Evolutionary conservation across 225 moss, liverwort and hornwort genomes (phyloP), one percentile per base, ranked within the genome.

Genomic region (Pseudoscleropodium purum): DNA sequence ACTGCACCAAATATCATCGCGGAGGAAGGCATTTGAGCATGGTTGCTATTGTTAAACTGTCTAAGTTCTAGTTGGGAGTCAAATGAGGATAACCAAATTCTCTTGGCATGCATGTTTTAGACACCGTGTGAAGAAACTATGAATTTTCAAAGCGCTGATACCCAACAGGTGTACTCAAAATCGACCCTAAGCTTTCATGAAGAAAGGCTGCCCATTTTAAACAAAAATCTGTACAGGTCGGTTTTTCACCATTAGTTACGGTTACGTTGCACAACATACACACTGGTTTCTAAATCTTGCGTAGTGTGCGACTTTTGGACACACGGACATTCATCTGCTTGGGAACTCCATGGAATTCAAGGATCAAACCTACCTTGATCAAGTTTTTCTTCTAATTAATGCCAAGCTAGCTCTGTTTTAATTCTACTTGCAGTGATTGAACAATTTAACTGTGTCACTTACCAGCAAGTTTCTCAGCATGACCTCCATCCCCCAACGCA

Each of bases 391-490:
- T 23, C n/a, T 26, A 19, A 84, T 19, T 27, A n/a, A 84, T n/a
- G 19, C n/a, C 52, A 51, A 68, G 54, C 54, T 68, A 54, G 54
- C 54, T 54, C 54, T 54, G 54, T 54, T 18, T 17, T 2, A 5
- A 18, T 68, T n/a, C 19, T 39, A 68, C n/a, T 67, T 68, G 39
- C 20, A 39, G 30, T 39, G 56, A n/a, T 16, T 17, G 34, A 18
- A 81, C 37, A 87, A 52, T 33, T 64, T 36, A 65, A 34, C 24
- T 69, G 56, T 77, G 47, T 47, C 82, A 86, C 91, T 72, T 63
- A 96, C 96, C 93, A 91, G 84, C 75, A 70, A 83, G 65, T 87
- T 81, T 92, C 82, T 91, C 90, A 62, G 83, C 29, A 27, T 57
- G 57, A 72, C 90, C 66, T 39, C 88, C 88, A 93, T 94, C 91